A percentile compares a stretch with the other conserved stretches of the same genome.
phyloP scores from a whole-genome alignment of 768 basidiomycete genomes.

The Epithele typhae region DNA sequence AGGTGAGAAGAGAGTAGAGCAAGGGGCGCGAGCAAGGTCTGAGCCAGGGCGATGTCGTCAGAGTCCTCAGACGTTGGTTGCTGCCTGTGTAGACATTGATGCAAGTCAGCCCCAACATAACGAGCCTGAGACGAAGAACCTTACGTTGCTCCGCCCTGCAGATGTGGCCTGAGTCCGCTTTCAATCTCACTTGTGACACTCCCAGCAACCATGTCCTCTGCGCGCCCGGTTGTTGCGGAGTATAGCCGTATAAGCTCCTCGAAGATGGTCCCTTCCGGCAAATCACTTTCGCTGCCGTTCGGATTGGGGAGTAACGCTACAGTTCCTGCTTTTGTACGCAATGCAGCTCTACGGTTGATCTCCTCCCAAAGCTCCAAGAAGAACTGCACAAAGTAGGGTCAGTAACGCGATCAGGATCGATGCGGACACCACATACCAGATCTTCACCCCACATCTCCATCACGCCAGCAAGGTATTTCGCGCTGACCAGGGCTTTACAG shows the following conservation, averaged over 20 bases:
- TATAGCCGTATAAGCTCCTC: slow-evolving; percentile 71
- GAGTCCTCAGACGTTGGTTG: slow-evolving; percentile 12
- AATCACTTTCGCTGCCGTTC: slow-evolving; percentile 27
- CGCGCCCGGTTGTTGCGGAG: slow-evolving; percentile 52
- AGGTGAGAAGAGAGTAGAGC: slow-evolving; percentile 81
- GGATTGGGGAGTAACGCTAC: slow-evolving; percentile 49
- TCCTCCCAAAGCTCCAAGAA: slow-evolving; percentile 89
- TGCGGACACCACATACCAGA: slow-evolving; percentile 41
- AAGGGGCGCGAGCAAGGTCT: slow-evolving; percentile 71
- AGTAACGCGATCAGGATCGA: not conserved
- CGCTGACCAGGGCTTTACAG: slow-evolving; percentile 82
- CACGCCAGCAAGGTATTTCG: slow-evolving; percentile 62
- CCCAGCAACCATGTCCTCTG: slow-evolving; percentile 85
- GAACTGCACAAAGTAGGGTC: slow-evolving; percentile 47
- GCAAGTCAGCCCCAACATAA: not conserved
- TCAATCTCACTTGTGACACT: slow-evolving; percentile 84
- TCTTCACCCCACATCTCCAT: slow-evolving; percentile 90
- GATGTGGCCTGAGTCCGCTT: slow-evolving; percentile 63
- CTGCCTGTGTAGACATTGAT: not conserved
- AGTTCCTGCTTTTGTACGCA: slow-evolving; percentile 51
- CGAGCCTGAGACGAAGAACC: slow-evolving; percentile 30
- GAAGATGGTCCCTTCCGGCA: slow-evolving; percentile 68
- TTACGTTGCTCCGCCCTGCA: slow-evolving; percentile 40
- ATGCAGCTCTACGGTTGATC: slow-evolving; percentile 54
- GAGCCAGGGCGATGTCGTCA: slow-evolving; percentile 50